Evolutionary conservation across 1,284 basidiomycete species (phyloP).

Genomic region (Xerocomus nothofagi): DNA sequence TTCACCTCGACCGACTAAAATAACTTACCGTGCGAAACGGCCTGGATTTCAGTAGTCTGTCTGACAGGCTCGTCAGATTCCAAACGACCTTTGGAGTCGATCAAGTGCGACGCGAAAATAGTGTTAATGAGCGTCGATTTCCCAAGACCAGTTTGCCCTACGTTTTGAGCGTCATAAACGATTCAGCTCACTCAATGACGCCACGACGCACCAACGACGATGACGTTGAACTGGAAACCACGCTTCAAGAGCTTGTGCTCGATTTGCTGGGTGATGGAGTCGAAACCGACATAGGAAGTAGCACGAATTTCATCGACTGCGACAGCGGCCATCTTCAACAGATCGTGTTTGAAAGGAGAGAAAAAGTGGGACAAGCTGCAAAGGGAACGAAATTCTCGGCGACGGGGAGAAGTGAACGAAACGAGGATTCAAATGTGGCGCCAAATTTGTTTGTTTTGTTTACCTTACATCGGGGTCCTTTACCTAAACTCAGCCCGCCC

Average conservation of each 20-base stretch:
- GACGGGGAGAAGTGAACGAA: slow-evolving; percentile 18
- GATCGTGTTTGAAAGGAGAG: slow-evolving; percentile 19
- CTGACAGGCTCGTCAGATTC: slow-evolving; percentile 85
- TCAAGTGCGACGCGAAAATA: slow-evolving; percentile 96
- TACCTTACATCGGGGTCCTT: slow-evolving; percentile 28
- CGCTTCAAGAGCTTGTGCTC: slow-evolving; percentile 99
- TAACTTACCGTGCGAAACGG: slow-evolving; percentile 86
- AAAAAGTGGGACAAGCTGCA: slow-evolving; percentile 11
- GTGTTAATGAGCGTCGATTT: slow-evolving; percentile 99
- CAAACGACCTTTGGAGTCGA: slow-evolving; percentile 95
- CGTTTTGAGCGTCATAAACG: background rate
- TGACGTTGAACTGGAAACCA: slow-evolving; percentile 98
- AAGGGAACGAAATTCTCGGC: slow-evolving; percentile 24
- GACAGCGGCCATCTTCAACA: slow-evolving; percentile 42
- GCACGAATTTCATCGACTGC: slow-evolving; percentile 79
- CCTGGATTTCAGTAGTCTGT: slow-evolving; percentile 96
- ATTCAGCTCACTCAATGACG: background rate
- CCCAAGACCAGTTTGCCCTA: slow-evolving; percentile 95
- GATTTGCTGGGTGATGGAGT: slow-evolving; percentile 96
- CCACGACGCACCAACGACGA: slow-evolving; percentile 81
- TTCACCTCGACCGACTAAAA: background rate
- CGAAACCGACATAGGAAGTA: slow-evolving; percentile 89
- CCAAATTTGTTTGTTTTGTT: slow-evolving; percentile 37
- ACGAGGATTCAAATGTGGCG: slow-evolving; percentile 26
- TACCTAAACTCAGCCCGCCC: slow-evolving; percentile 7